These are phyloP conservation scores for Suillus tomentosus DNA, from an alignment of 768 basidiomycete species.

Conservation along the genomic window DNA sequence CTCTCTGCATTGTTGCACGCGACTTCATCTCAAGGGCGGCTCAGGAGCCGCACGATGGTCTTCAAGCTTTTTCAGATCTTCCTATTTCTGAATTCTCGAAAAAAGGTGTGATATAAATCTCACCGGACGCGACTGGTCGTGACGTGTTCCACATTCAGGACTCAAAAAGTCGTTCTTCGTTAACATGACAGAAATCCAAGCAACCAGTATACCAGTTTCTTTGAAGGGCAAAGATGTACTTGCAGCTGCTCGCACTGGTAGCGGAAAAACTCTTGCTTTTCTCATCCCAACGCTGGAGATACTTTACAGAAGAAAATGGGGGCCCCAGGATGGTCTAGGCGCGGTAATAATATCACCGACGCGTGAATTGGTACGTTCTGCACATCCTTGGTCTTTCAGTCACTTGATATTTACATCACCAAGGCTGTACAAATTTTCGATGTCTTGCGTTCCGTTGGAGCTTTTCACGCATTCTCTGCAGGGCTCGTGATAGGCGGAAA, in stretches of 20 bases:
- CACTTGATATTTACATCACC: slow-evolving; percentile 1
- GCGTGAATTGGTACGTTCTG: slow-evolving; percentile 73
- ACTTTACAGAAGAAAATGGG: slow-evolving; percentile 68
- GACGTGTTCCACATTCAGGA: slow-evolving; percentile 45
- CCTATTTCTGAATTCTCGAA: slow-evolving; percentile 80
- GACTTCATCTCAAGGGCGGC: slow-evolving; percentile 16
- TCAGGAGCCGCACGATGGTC: slow-evolving; percentile 52
- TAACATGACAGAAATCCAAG: slow-evolving; percentile 83
- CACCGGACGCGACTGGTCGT: neutral
- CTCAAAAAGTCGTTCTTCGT: slow-evolving; percentile 86
- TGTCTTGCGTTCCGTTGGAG: slow-evolving; percentile 90
- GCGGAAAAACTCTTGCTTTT: slow-evolving; percentile 76
- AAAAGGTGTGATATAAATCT: slow-evolving; percentile 48
- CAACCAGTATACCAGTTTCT: slow-evolving; percentile 57
- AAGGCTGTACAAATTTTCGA: slow-evolving; percentile 99
- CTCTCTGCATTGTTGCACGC: neutral
- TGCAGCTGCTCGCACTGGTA: slow-evolving; percentile 70
- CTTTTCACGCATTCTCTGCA: slow-evolving; percentile 89
- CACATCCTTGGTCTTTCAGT: neutral
- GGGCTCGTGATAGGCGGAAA: slow-evolving; percentile 97
- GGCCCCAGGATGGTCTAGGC: slow-evolving; percentile 74
- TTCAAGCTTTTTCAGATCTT: slow-evolving; percentile 64
- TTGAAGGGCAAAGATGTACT: slow-evolving; percentile 67
- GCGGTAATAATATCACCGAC: slow-evolving; percentile 94
- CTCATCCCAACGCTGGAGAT: slow-evolving; percentile 67